Conservation (phyloP, 2,329 filamentous ascomycete species). For the Exophiala calicioides region DNA sequence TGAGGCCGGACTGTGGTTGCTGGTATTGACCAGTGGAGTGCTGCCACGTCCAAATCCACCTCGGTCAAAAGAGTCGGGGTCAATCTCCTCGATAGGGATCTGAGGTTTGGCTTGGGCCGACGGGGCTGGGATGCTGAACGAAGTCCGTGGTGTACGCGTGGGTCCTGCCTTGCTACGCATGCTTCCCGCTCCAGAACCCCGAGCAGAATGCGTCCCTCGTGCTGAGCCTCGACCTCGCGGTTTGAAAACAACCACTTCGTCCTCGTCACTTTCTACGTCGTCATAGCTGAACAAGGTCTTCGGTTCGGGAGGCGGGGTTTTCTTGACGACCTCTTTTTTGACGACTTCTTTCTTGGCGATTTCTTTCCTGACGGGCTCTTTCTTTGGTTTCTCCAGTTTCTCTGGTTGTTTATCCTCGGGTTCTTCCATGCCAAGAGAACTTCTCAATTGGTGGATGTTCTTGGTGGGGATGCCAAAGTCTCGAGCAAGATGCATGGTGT, state of each 20-base stretch:
- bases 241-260: constrained; percentile 49
- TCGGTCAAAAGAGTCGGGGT: constrained; percentile 51
- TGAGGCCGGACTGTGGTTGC: constrained; percentile 15
- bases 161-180: constrained; percentile 16
- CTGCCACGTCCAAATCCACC: constrained; percentile 32
- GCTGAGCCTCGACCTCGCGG: constrained; percentile 28
- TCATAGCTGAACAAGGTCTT: constrained; percentile 48
- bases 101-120: constrained; percentile 33
- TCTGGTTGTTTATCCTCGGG: constrained; percentile 48
- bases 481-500: constrained; percentile 45
- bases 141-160: constrained; percentile 20
- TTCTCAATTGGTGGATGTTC: constrained; percentile 51
- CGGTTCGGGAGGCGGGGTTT: constrained; percentile 37
- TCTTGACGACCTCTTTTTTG: constrained; percentile 41
- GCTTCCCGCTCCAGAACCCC: constrained; percentile 11
- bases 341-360: too few species aligned
- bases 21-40: constrained; percentile 29
- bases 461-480: constrained; percentile 51
- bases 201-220: constrained; percentile 13
- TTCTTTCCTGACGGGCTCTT: too few species aligned
- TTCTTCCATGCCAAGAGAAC: constrained; percentile 50
- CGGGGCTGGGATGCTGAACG: constrained; percentile 23
- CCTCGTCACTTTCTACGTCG: constrained; percentile 51
- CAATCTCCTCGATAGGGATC: constrained; percentile 49
- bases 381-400: too few species aligned